phyloP scores from a whole-genome alignment of 345 rosid genomes.

The Geranium rotundifolium region DNA sequence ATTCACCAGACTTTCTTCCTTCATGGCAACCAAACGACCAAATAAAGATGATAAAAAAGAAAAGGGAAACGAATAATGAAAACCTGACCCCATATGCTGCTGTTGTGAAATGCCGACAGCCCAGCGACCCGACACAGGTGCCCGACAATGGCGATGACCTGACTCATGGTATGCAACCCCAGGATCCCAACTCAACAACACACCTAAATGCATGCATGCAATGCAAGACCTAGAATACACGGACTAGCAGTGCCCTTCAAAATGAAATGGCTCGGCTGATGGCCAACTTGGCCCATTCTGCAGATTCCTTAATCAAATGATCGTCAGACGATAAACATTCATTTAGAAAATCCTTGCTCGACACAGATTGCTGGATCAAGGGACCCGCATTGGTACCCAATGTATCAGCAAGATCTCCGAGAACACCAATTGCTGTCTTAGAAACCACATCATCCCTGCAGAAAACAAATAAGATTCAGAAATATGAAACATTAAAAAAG shows the following conservation, averaged over 20 bases:
- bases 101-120: conserved; percentile 2
- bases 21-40: conserved; percentile 4
- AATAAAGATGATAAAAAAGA: conserved; percentile 7
- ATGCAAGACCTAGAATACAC: conserved; percentile 28
- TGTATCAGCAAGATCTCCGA: conserved; percentile 56
- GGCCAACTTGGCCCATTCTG: conserved; percentile 60
- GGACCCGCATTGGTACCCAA: conserved; percentile 42
- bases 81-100: conserved; percentile 9
- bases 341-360: conserved; percentile 5
- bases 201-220: conserved; percentile 25
- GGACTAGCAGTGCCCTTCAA: conserved; percentile 21
- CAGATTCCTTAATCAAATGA: conserved; percentile 52
- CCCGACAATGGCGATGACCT: conserved; percentile 7
- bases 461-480: conserved; percentile 2
- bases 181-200: conserved; percentile 19
- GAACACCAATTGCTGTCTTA: conserved; percentile 50
- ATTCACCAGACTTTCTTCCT: conserved; percentile 11
- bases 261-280: conserved; percentile 40
- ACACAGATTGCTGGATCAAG: conserved; percentile 45
- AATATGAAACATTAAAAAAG: neutral
- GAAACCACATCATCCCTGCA: conserved; percentile 42
- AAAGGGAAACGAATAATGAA: conserved; percentile 5
- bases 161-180: conserved; percentile 32
- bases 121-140: neutral
- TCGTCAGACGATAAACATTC: conserved; percentile 49